Base-by-base conservation (phyloP, 371 early-diverging fungal species). In the Mortierella polycephala region DNA sequence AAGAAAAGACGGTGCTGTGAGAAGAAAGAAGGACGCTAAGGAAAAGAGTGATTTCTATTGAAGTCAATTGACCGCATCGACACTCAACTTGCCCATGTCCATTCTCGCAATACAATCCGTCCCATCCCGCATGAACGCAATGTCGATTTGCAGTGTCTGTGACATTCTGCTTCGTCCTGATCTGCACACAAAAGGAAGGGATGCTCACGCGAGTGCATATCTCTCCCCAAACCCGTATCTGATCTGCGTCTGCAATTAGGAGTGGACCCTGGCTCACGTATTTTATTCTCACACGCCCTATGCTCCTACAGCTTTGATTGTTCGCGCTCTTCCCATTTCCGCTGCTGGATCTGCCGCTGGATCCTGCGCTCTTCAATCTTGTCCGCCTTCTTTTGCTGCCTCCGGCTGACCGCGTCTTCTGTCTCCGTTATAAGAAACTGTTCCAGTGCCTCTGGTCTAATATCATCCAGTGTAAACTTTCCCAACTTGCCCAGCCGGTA, bases 401-500 rank as follows among this genome's bases (percentile, higher is more conserved):
- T 81, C 40, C 85, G 74, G 69, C 86, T 87, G 60, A 70, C 54
- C 0, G 56, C 44, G 4, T 60, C 71, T 44, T 62, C 66, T n/a
- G 45, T 56, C 51, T 67, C 61, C 52, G 49, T 61, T 13, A 62
- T 82, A 75, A 88, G 88, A 87, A 62, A 90, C 7, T 60, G 54
- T 18, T 90, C 84, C 12, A 93, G 69, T 0, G 84, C 67, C 7
- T 82, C 81, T 5, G 83, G 81, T 7, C 83, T 84, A 20, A 93
- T 72, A 57, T 93, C 92, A 74, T 95, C 95, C 67, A 95, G 67
- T 4, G 94, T 93, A 52, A 85, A 85, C 13, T 79, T 84, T 0
- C 95, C 95, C 20, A 92, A 75, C 65, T 86, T 89, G 30, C 95
- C 95, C 13, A 83, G 66, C 37, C 95, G 86, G 83, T 89, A 95